Evolutionary conservation across 2,329 filamentous ascomycete genomes (phyloP), one percentile per base, ranked within the genome.

Genomic region (Pseudopyricularia javanii): DNA sequence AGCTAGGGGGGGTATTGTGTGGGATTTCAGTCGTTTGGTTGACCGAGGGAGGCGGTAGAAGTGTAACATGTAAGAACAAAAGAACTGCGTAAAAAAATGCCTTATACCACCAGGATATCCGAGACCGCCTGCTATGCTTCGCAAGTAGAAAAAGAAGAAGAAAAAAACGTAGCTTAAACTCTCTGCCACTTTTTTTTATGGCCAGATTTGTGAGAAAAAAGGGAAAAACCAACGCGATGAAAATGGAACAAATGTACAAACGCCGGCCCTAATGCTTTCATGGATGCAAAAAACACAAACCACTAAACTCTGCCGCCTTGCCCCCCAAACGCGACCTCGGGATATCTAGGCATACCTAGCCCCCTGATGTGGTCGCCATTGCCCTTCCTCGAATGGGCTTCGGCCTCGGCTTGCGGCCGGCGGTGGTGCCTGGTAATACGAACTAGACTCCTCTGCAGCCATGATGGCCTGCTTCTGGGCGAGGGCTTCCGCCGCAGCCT

Each of bases 351-450:
- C 51, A 50, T 52, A 54, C 30, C 50, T 37, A 17, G 53, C 35
- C 30, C 40, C 20, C 15, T 45, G 40, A 45, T 34, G 34, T 22
- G 33, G 33, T 20, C 22, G 52, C 52, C 52, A 49, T 17, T 33
- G 32, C 33, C 35, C 33, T 7, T 47, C 20, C 14, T 53, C 50
- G 11, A 47, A 49, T 30, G 30, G 14, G 28, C 43, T 26, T 30
- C 34, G n/a, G 11, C 43, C 30, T 22, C 54, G 47, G 50, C 55
- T 53, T 22, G 53, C 43, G 15, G 40, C 53, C 14, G 53, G 51
- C 15, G 56, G 53, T 26, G 56, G 56, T 17, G 51, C 34, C 35
- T 49, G 53, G 4, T 53, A 24, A 5, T 45, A 22, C 20, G 4
- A 20, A 45, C 24, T 24, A 24, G 40, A n/a, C 30, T 49, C 47